Evolutionary conservation across 225 moss, liverwort and hornwort genomes (phyloP).

Genomic region (Marchantia polymorpha): DNA sequence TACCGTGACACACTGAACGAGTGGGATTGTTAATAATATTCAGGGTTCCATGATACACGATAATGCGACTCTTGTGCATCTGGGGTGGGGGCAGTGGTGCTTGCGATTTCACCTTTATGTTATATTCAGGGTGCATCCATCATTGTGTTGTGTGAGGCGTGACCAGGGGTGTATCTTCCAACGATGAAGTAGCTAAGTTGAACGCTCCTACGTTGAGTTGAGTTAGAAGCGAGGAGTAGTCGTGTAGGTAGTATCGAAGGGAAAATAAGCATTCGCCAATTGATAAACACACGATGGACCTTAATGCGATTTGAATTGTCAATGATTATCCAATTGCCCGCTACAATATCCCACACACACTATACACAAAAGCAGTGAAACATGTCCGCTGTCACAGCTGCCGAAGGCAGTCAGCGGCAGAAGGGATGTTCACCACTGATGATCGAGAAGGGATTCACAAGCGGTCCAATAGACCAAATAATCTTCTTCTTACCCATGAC

Average conservation of each 20-base stretch:
- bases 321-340: constrained; percentile 16
- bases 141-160: no score
- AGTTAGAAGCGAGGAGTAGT: no score
- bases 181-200: no score
- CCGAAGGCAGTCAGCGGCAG: not conserved
- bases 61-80: no score
- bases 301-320: constrained; percentile 9
- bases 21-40: no score
- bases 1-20: no score
- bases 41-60: no score
- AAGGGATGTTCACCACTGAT: not conserved
- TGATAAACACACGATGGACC: not conserved
- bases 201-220: no score
- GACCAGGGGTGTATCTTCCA: no score
- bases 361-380: constrained; percentile 29
- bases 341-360: constrained; percentile 16
- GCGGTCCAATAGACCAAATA: constrained; percentile 47
- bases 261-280: not conserved
- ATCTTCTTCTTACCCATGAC: constrained; percentile 29
- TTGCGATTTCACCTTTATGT: no score
- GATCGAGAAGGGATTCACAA: constrained; percentile 30
- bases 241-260: not conserved
- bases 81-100: no score
- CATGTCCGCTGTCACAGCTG: constrained; percentile 2
- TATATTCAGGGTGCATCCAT: no score